Evolutionary conservation across 345 rosid genomes (phyloP).

Genomic region (Sonneratia alba): DNA sequence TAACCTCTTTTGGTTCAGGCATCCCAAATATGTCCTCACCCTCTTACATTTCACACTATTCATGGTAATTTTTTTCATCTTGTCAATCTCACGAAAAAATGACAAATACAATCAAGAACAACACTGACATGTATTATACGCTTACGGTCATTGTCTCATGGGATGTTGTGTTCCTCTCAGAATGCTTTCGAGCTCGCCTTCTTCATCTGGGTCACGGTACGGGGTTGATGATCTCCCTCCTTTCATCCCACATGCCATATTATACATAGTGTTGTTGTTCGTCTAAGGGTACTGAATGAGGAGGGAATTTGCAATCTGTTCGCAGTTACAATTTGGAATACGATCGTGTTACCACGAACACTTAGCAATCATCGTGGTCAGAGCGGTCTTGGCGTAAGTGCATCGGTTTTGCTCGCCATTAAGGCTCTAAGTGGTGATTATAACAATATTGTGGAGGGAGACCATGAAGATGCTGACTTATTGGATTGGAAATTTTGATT

Average conservation of each 20-base stretch:
- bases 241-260: no score
- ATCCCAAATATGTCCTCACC: slow-evolving; percentile 40
- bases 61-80: slow-evolving; percentile 21
- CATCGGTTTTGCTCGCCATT: not conserved
- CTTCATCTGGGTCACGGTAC: slow-evolving; percentile 66
- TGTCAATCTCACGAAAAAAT: no score
- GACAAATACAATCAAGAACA: no score
- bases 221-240: not conserved
- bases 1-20: slow-evolving; percentile 51
- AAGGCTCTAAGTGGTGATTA: not conserved
- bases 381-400: slow-evolving; percentile 62
- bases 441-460: not conserved
- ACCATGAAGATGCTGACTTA: not conserved
- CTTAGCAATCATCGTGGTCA: slow-evolving; percentile 24
- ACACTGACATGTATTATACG: no score
- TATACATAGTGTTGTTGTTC: no score
- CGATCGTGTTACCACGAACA: slow-evolving; percentile 55
- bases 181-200: slow-evolving; percentile 71
- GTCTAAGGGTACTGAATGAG: no score
- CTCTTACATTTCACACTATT: slow-evolving; percentile 40
- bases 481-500: not conserved
- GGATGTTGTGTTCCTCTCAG: slow-evolving; percentile 21
- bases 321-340: slow-evolving; percentile 41
- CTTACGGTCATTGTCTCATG: not conserved
- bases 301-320: not conserved